These are phyloP conservation scores for Pyrrhoderma lamaoense DNA, from an alignment of 1,284 basidiomycete genomes.

Conservation along the genomic window DNA sequence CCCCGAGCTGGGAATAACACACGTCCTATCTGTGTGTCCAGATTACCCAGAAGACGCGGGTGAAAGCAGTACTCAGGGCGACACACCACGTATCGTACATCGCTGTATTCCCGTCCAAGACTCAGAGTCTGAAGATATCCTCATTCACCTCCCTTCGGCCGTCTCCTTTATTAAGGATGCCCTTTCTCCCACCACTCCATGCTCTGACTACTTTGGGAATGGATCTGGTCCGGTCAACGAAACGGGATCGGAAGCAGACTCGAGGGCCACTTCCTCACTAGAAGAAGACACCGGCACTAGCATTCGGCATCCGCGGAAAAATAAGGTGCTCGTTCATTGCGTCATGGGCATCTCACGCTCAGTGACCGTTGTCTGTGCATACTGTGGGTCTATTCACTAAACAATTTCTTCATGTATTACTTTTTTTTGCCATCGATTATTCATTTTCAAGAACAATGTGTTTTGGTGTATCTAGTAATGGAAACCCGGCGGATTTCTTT, in stretches of 20 bases:
- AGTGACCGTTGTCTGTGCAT: conserved; percentile 60
- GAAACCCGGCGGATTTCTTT: conserved; percentile 36
- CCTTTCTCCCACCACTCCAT: conserved; percentile 24
- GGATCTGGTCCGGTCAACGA: background rate
- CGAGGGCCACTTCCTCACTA: background rate
- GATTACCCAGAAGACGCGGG: conserved; percentile 32
- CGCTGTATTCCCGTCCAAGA: conserved; percentile 47
- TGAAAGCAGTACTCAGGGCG: conserved; percentile 16
- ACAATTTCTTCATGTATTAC: no score
- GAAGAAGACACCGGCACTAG: background rate
- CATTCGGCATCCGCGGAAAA: conserved; percentile 24
- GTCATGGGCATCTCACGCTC: conserved; percentile 67
- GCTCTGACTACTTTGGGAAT: background rate
- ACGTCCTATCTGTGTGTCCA: conserved; percentile 52
- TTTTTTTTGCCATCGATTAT: background rate
- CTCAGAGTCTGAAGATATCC: conserved; percentile 52
- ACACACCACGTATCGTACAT: conserved; percentile 28
- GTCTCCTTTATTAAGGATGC: conserved; percentile 50
- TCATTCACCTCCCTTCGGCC: conserved; percentile 45
- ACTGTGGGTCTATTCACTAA: conserved; percentile 44
- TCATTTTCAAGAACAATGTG: conserved; percentile 6
- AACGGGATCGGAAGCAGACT: background rate
- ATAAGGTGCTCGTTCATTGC: conserved; percentile 68
- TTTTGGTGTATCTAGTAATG: conserved; percentile 44
- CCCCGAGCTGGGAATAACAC: conserved; percentile 42